Percentiles rank a stretch among this genome's conserved stretches.
phyloP scores from a whole-genome alignment of 2,329 filamentous ascomycete genomes.

The Fusarium bactridioides region DNA sequence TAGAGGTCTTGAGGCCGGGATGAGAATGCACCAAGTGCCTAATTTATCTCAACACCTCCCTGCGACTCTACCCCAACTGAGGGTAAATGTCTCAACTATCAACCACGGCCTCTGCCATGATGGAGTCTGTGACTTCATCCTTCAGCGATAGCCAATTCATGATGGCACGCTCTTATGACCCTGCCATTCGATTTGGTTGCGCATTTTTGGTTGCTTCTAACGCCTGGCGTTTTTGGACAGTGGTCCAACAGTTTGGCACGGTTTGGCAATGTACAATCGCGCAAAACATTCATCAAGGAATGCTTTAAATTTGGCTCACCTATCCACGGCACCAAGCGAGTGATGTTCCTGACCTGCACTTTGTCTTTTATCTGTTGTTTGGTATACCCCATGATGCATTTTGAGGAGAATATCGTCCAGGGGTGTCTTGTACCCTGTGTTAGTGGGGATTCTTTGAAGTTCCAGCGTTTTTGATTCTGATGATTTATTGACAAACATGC shows the following conservation, averaged over 20 bases:
- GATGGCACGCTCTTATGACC: constrained; percentile 48
- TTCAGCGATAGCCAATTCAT: constrained; percentile 40
- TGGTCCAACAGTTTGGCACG: constrained; percentile 1
- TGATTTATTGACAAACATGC: constrained; percentile 10
- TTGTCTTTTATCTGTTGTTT: constrained; percentile 29
- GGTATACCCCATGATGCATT: constrained; percentile 39
- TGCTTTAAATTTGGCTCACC: not conserved
- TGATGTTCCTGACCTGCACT: constrained; percentile 6
- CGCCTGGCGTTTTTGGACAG: constrained; percentile 22
- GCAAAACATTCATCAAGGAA: constrained; percentile 3
- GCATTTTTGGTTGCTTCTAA: constrained; percentile 20
- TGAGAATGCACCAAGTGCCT: not conserved
- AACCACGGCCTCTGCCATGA: not conserved
- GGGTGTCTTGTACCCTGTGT: constrained; percentile 14
- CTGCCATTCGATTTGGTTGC: constrained; percentile 23
- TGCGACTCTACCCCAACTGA: not conserved
- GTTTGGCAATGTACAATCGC: constrained; percentile 13
- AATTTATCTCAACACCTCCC: not conserved
- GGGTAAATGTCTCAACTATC: not conserved
- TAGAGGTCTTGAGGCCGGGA: not conserved
- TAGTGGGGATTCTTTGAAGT: constrained; percentile 10
- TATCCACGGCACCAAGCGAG: constrained; percentile 14
- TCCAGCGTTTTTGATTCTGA: constrained; percentile 27
- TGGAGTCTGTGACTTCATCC: constrained; percentile 23
- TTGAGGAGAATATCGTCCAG: constrained; percentile 27